Conservation (phyloP, 164 flowering plant species). For the Kalanchoe fedtschenkoi region DNA sequence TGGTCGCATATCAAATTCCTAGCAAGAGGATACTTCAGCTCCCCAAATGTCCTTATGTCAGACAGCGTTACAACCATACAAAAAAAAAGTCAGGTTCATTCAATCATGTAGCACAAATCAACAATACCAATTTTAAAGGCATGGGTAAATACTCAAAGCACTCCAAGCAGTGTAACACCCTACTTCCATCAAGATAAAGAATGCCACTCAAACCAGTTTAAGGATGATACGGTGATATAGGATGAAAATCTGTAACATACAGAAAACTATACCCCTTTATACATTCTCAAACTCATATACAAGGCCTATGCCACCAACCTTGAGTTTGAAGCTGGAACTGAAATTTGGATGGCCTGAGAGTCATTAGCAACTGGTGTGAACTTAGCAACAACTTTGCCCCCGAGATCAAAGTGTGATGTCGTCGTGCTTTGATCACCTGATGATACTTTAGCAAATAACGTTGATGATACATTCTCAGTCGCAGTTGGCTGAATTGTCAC, state of each 20-base stretch:
- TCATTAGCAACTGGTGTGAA: slow-evolving; percentile 13
- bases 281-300: not conserved
- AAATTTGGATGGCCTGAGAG: slow-evolving; percentile 9
- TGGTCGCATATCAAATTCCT: too few species aligned
- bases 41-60: not conserved
- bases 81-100: not conserved
- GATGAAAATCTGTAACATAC: not conserved
- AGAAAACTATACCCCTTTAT: not conserved
- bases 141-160: not conserved
- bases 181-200: too few species aligned
- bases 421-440: slow-evolving; percentile 18
- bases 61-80: not conserved
- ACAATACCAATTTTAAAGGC: not conserved
- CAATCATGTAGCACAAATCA: not conserved
- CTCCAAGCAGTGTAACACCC: not conserved
- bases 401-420: slow-evolving; percentile 21
- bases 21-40: not conserved
- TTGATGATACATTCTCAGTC: slow-evolving; percentile 13
- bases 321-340: slow-evolving; percentile 13
- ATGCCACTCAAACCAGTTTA: not conserved
- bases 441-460: slow-evolving; percentile 11
- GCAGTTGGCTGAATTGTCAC: slow-evolving; percentile 12
- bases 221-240: not conserved
- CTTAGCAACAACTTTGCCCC: slow-evolving; percentile 13
- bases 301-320: slow-evolving; percentile 1